Base-by-base conservation (phyloP, 2,329 filamentous ascomycete species). In the Monosporascus ibericus region DNA sequence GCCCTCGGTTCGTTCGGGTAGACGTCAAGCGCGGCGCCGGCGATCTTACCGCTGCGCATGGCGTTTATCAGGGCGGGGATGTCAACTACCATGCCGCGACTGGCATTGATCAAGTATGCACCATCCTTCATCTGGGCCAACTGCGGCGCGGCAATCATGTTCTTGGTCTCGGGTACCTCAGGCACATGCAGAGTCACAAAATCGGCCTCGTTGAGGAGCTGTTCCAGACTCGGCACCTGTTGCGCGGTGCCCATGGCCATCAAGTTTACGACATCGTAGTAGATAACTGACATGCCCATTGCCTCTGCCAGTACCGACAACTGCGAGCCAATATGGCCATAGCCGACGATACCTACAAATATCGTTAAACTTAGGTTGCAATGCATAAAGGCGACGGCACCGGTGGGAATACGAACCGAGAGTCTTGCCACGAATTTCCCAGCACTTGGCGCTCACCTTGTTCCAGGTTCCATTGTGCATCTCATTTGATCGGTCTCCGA, bases 221-320 rank as follows among this genome's bases (percentile, higher is more conserved):
- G 82, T 34, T 92, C 81, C 22, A 99, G 75, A 1, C 82, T 87
- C 5, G 86, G 76, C 39, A 97, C 88, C 69, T 97, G 94, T 60
- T 80, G 85, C 34, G 92, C 85, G 11, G 88, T 95, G 52, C 94
- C 94, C 68, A 99, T 75, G 44, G 88, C 88, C 94, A 99, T 99
- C 61, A 97, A 79, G 61, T 92, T 95, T 57, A 96, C 74, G 6
- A 96, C 85, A 70, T 99, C 94, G 71, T 95, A 97, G 78, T 96
- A 99, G 64, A 97, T 92, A 65, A 99, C 94, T 17, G 81, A 85
- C 92, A 99, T 96, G 48, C 94, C 94, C 91, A 99, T 96, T 24
- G 92, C 85, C 72, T 99, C 94, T 27, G 94, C 92, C 58, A 99
- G 77, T 42, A 99, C 94, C 0, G 92, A 97, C 58, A 99, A 76